These are phyloP conservation scores for Thermothielavioides terrestris DNA, from an alignment of 495 filamentous ascomycete species.

Conservation along the genomic window DNA sequence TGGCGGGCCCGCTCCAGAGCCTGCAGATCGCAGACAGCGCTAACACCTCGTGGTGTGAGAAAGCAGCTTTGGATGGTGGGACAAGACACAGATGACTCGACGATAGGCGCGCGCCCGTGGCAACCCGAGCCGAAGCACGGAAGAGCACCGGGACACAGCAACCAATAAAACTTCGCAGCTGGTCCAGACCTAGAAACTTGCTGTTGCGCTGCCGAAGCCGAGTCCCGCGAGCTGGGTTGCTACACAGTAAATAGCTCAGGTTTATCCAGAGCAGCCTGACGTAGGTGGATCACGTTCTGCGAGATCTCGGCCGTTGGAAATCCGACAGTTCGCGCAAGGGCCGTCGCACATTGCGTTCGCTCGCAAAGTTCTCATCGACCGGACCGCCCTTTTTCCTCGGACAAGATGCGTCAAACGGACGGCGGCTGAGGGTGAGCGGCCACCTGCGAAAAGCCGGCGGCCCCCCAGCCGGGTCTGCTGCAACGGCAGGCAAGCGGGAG, in stretches of 20 bases:
- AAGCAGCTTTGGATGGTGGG: no score
- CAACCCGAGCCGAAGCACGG: no score
- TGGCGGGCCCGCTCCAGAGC: no score
- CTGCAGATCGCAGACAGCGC: no score
- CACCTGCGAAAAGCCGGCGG: no score
- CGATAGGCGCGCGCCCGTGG: not conserved
- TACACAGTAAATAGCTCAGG: no score
- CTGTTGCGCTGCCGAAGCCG: no score
- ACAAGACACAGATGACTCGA: not conserved
- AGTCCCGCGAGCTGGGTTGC: no score
- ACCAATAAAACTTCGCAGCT: not conserved
- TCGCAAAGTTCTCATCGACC: not conserved
- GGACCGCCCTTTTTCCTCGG: not conserved
- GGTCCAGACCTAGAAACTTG: not conserved
- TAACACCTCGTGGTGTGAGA: no score
- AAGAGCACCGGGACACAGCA: not conserved
- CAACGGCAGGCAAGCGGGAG: slow-evolving; percentile 9
- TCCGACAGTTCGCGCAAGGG: not conserved
- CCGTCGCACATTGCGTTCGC: not conserved
- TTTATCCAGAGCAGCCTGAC: not conserved
- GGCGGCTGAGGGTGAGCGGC: no score
- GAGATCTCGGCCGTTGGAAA: slow-evolving; percentile 7
- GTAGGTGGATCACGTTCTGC: not conserved
- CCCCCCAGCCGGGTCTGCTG: not conserved
- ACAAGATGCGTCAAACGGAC: no score